A percentile compares a stretch with the other conserved stretches of the same genome.
These are phyloP conservation scores for Eucalyptus leucophloia DNA, from an alignment of 345 rosid species.

Conservation along the genomic window DNA sequence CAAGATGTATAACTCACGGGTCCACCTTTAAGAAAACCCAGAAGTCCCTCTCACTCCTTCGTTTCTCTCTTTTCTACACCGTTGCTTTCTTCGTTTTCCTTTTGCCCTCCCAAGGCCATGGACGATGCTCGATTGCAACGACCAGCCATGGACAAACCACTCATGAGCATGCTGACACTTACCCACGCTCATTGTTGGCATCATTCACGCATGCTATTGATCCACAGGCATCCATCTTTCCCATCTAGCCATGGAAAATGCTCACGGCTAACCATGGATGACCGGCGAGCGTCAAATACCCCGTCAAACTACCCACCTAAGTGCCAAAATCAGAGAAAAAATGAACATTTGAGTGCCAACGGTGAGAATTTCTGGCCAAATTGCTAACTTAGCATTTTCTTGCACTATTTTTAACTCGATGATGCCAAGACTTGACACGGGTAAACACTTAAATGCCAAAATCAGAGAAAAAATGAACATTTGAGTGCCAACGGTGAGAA, in stretches of 20 bases:
- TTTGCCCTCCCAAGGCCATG: not conserved
- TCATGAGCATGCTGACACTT: not conserved
- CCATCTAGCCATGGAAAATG: not conserved
- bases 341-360: not conserved
- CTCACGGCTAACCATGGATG: not conserved
- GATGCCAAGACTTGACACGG: too few species aligned
- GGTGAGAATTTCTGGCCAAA: too few species aligned
- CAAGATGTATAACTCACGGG: too few species aligned
- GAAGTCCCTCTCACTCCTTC: not conserved
- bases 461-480: not conserved
- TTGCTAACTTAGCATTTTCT: too few species aligned
- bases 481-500: not conserved
- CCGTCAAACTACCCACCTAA: too few species aligned
- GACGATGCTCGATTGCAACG: not conserved
- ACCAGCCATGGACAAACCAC: not conserved
- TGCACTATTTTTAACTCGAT: accelerated
- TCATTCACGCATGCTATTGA: not conserved
- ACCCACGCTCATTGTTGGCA: not conserved
- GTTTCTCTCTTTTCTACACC: not conserved
- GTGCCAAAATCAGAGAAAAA: not conserved
- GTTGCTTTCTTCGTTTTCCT: not conserved
- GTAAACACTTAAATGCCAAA: not conserved
- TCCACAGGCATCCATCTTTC: not conserved
- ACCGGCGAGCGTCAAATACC: not conserved
- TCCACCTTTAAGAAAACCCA: not conserved